Base-by-base conservation (phyloP, 2,329 filamentous ascomycete genomes). In the Neoscytalidium dimidiatum region DNA sequence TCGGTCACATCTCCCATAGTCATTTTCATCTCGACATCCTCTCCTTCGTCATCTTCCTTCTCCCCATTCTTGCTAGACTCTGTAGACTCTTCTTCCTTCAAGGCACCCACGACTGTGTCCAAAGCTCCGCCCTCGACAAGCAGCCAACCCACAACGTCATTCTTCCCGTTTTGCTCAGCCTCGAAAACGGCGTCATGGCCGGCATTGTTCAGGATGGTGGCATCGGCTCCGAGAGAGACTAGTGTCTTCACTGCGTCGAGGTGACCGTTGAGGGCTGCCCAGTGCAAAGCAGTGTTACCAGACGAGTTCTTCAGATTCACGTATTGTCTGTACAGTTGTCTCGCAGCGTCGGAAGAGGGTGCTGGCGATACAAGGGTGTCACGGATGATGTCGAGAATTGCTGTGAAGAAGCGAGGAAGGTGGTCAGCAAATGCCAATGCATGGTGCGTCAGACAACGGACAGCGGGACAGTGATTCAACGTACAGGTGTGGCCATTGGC, bases 241-340 rank as follows among this genome's bases (percentile, higher is more conserved):
- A 99, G 84, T 0, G 88, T 79, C 80, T 94, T 91, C 6, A 97
- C 92, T 3, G 88, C 86, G 5, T 89, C 86, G 3, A 98, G 81
- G 72, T 97, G 94, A 1, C 94, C 94, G 63, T 96, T 95, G 64
- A 97, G 81, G 0, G 92, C 91, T 0, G 94, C 94, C 94, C 94
- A 98, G 80, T 99, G 95, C 65, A 99, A 82, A 0, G 92, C 87
- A 0, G 94, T 97, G 80, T 97, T 98, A 49, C 93, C 94, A 51
- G 91, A 90, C 67, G 88, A 82, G 73, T 99, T 99, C 67, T 86
- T 83, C 2, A 84, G 81, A 71, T 92, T 90, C 26, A 93, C 77
- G 69, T 89, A 87, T 0, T 83, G 60, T 68, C 66, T 46, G 43
- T 26, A 61, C 71, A 64, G 67, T 71, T 49, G 70, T 23, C 44